Evolutionary conservation across 306 rosid genomes (phyloP).

Genomic region (Prunus persica): Prunus_persica_NCBIv2 NC_034015.1:20438001-20438500

Average conservation of each 20-base stretch:
- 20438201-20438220: not conserved
- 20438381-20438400: conserved; percentile 19
- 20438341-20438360: conserved; percentile 22
- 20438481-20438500: not conserved
- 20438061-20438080: no score
- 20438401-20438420: not conserved
- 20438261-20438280: not conserved
- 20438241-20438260: not conserved
- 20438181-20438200: not conserved
- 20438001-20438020: no score
- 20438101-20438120: no score
- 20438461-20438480: not conserved
- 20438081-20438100: no score
- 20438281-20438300: not conserved
- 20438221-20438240: not conserved
- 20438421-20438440: not conserved
- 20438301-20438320: conserved; percentile 18
- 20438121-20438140: no score
- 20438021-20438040: no score
- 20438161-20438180: not conserved
- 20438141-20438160: not conserved
- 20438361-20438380: conserved; percentile 9
- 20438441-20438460: not conserved
- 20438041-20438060: no score
- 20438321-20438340: conserved; percentile 34